Conservation (phyloP, 805 yeast genomes). For the Spencermartinsiella europaea region DNA sequence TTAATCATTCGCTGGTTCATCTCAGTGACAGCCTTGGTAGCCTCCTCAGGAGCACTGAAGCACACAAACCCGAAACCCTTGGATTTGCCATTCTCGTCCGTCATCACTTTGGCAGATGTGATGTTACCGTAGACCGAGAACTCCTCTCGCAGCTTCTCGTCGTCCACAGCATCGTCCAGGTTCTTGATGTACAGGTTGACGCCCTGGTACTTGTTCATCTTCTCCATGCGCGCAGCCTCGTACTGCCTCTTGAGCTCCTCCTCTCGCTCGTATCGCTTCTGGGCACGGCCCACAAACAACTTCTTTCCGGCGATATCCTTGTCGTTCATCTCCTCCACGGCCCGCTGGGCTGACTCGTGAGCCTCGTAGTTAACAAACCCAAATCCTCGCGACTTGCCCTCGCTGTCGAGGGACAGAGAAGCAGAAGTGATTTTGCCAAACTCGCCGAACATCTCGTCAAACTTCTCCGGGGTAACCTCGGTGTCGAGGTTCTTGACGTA, state of each 20-base stretch:
- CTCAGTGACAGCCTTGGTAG: slow-evolving; percentile 95
- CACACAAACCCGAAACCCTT: slow-evolving; percentile 99
- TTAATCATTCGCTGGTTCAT: slow-evolving; percentile 96
- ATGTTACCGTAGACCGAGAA: slow-evolving; percentile 90
- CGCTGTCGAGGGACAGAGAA: slow-evolving; percentile 70
- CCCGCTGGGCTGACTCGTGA: slow-evolving; percentile 84
- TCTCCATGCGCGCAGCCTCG: slow-evolving; percentile 88
- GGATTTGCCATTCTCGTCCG: slow-evolving; percentile 89
- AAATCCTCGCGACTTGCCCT: slow-evolving; percentile 90
- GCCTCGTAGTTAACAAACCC: slow-evolving; percentile 89
- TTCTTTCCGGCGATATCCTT: slow-evolving; percentile 78
- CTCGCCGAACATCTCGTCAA: slow-evolving; percentile 64
- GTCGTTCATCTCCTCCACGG: slow-evolving; percentile 89
- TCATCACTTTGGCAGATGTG: slow-evolving; percentile 75
- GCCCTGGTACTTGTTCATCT: slow-evolving; percentile 91
- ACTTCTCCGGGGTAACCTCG: slow-evolving; percentile 49
- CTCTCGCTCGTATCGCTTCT: slow-evolving; percentile 95
- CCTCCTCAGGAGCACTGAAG: slow-evolving; percentile 97
- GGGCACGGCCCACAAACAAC: slow-evolving; percentile 97
- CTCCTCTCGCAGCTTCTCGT: slow-evolving; percentile 86
- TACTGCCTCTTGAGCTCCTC: slow-evolving; percentile 93
- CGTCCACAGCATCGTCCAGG: slow-evolving; percentile 89
- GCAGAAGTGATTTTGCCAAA: slow-evolving; percentile 82
- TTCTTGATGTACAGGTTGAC: slow-evolving; percentile 95
- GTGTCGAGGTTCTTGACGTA: slow-evolving; percentile 84